Evolutionary conservation across 78 protist genomes (phyloP), one percentile per base, ranked within the genome.

Genomic region (Tieghemostelium lacteum): DNA sequence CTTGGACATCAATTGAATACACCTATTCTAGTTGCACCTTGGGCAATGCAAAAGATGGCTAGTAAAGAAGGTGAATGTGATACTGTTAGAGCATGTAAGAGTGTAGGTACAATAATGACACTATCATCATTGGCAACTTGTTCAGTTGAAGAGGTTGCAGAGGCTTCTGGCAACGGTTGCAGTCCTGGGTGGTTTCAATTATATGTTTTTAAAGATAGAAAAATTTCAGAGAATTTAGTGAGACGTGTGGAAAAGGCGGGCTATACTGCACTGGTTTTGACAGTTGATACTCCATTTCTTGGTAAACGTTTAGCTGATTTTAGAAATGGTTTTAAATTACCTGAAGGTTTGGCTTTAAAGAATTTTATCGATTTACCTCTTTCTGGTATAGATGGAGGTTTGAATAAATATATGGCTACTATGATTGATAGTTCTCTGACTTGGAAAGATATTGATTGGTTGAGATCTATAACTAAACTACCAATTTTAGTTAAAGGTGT

Each of bases 371-470:
- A 42, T n/a, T 54, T 73, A 19, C 71, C 69, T 40, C 42, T 88
- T 40, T 52, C 71, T 19, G 28, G 57, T 29, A 3, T 88, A 4
- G 67, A 67, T 39, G 91, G 80, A 16, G 75, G 77, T 14, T 67
- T 64, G 33, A 69, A 88, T 52, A 54, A 69, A 58, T 83, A 83
- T 69, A 29, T 83, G 37, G 77, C 80, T 49, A 49, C 85, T 16
- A 77, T 85, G 83, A 75, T 93, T 6, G 97, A 96, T 37, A 85
- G 66, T 45, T 24, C 87, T 17, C 72, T 94, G n/a, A 62, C 39
- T n/a, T 94, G 96, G 96, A 66, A 94, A 26, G 95, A 92, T 75
- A 33, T 96, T 22, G 34, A 69, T 64, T 94, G 96, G 96, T 67
- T 96, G 36, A 85, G 49, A 67, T 60, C 86, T 10, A 73, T 75